phyloP scores from a whole-genome alignment of 2,329 filamentous ascomycete species.

The Teratosphaeria nubilosa region DNA sequence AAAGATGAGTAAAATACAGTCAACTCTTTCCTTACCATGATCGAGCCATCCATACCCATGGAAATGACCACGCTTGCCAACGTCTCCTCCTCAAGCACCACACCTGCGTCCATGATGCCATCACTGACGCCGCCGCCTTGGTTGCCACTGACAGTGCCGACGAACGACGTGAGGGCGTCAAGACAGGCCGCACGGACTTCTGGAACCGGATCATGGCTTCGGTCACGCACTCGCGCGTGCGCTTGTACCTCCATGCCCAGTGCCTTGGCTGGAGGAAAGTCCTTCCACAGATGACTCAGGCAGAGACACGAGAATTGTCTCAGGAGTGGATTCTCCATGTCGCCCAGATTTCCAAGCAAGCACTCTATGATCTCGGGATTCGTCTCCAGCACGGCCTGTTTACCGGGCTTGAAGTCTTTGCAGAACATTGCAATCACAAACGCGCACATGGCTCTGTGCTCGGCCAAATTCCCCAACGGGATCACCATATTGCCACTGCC shows the following conservation, averaged over 20 bases:
- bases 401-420: conserved; percentile 84
- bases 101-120: conserved; percentile 7
- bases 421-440: conserved; percentile 97
- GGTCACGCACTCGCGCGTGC: conserved; percentile 66
- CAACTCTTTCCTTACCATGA: conserved; percentile 86
- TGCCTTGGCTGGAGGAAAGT: conserved; percentile 90
- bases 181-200: conserved; percentile 91
- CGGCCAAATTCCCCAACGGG: conserved; percentile 76
- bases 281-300: conserved; percentile 87
- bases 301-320: conserved; percentile 94
- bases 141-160: conserved; percentile 56
- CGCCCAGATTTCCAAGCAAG: conserved; percentile 72
- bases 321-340: conserved; percentile 77
- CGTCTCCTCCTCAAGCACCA: conserved; percentile 55
- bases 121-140: conserved; percentile 3
- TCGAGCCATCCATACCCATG: conserved; percentile 88
- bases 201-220: conserved; percentile 76
- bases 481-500: conserved; percentile 33
- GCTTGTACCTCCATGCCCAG: conserved; percentile 83
- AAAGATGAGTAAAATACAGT: conserved; percentile 91
- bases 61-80: conserved; percentile 81
- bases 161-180: conserved; percentile 84
- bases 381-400: conserved; percentile 79
- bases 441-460: conserved; percentile 97
- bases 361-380: conserved; percentile 83